Evolutionary conservation across 305 asterid genomes (phyloP), one percentile per base, ranked within the genome.

Genomic region (Ilex paraguariensis): DNA sequence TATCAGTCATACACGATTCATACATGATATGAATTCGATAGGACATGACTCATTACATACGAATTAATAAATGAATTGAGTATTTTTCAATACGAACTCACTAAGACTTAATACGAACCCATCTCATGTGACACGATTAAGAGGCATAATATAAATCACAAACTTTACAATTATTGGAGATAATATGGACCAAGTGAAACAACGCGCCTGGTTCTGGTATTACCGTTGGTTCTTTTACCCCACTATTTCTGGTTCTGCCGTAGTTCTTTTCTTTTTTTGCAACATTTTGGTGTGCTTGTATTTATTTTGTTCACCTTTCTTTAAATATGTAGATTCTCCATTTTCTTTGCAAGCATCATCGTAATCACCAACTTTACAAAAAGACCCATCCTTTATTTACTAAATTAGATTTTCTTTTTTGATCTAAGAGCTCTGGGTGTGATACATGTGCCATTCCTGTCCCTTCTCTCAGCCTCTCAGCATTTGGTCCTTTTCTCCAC

Each of bases 371-470:
- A 56, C 81, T 70, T 74, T 72, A 62, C 72, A 65, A 70, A 70
- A 81, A 80, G 75, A 69, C 58, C 73, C 76, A 64, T 77, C 74
- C 66, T 64, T 74, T 56, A 56, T 53, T 59, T n/a, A 3, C 30
- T 15, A 6, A 7, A 30, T n/a, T 40, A 56, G 50, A 46, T 13
- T 59, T 61, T 69, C 3, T 52, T 4, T 52, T 14, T 54, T 60
- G 52, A 66, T 63, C 55, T 31, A 42, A 60, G 45, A 73, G 63
- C 71, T 70, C 70, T 64, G 55, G 52, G 16, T 66, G 50, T 75
- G 71, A 71, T 67, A 70, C 81, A 84, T 81, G 77, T 77, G 86
- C 84, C 64, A 67, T 66, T 71, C 70, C 65, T 67, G 66, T 84
- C 78, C 81, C 71, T 71, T 61, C 51, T 73, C 67, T 69, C 57